These are phyloP conservation scores for Nicotiana tabacum DNA, from an alignment of 257 asterid species.

Conservation along the genomic window DNA sequence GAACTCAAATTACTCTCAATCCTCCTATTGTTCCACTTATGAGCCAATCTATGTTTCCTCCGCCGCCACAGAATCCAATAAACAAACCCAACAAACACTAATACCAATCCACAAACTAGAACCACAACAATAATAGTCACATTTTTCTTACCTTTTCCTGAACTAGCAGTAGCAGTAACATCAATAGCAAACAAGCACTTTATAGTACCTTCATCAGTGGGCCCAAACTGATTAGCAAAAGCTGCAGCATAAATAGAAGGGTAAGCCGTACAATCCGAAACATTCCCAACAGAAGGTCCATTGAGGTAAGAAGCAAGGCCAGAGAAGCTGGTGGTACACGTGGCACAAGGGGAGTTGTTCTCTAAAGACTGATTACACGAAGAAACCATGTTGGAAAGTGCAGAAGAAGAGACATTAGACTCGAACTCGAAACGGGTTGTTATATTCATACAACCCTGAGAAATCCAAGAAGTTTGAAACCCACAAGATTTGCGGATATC, in stretches of 20 bases:
- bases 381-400: conserved; percentile 25
- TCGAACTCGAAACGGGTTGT: conserved; percentile 63
- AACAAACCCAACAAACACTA: conserved; percentile 24
- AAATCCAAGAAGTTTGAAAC: conserved; percentile 50
- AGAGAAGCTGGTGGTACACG: conserved; percentile 63
- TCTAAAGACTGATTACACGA: conserved; percentile 64
- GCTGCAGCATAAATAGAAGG: conserved; percentile 69
- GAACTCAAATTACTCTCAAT: conserved; percentile 23
- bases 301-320: conserved; percentile 46
- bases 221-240: conserved; percentile 51
- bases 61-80: conserved; percentile 36
- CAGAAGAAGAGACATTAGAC: conserved; percentile 32
- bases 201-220: conserved; percentile 61
- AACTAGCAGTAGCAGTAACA: conserved; percentile 20
- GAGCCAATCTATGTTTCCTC: conserved; percentile 2
- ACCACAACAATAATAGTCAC: conserved; percentile 33
- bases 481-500: conserved; percentile 62
- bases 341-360: conserved; percentile 66
- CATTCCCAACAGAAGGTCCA: conserved; percentile 45
- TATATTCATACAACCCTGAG: conserved; percentile 66
- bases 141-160: conserved; percentile 16
- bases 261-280: conserved; percentile 60
- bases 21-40: conserved; percentile 19
- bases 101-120: conserved; percentile 17
- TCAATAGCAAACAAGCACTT: conserved; percentile 69